Evolutionary conservation across 2,329 filamentous ascomycete species (phyloP).

Genomic region (Harringtonia aguacate): DNA sequence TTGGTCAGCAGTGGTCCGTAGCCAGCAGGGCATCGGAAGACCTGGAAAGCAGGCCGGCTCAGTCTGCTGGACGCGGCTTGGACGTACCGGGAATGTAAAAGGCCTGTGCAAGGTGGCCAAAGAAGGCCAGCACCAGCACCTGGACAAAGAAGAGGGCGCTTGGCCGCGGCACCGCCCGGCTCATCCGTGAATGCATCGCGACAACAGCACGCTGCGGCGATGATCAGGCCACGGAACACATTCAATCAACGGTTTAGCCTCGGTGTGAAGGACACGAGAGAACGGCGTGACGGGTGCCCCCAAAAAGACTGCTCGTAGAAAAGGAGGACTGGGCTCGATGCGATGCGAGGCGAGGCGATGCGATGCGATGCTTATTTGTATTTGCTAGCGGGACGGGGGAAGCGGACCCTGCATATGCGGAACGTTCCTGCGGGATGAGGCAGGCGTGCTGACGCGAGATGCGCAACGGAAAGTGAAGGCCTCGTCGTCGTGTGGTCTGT

Average conservation of each 20-base stretch:
- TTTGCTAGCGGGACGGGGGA: constrained; percentile 12
- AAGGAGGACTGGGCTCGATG: too few species aligned
- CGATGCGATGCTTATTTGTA: too few species aligned
- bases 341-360: too few species aligned
- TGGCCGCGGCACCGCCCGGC: background rate
- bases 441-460: background rate
- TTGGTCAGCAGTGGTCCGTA: too few species aligned
- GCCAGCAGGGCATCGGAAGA: background rate
- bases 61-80: constrained; percentile 1
- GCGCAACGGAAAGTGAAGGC: too few species aligned
- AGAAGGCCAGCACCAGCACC: constrained; percentile 26
- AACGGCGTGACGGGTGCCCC: too few species aligned
- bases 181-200: background rate
- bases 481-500: too few species aligned
- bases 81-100: constrained; percentile 78
- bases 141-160: constrained; percentile 32
- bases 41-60: background rate
- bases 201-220: constrained; percentile 15
- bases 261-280: too few species aligned
- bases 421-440: background rate
- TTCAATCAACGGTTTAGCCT: too few species aligned
- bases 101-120: constrained; percentile 38
- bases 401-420: background rate
- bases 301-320: too few species aligned
- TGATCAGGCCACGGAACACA: too few species aligned